These are phyloP conservation scores for Craterostigma plantagineum DNA, from an alignment of 257 asterid species.

Conservation along the genomic window DNA sequence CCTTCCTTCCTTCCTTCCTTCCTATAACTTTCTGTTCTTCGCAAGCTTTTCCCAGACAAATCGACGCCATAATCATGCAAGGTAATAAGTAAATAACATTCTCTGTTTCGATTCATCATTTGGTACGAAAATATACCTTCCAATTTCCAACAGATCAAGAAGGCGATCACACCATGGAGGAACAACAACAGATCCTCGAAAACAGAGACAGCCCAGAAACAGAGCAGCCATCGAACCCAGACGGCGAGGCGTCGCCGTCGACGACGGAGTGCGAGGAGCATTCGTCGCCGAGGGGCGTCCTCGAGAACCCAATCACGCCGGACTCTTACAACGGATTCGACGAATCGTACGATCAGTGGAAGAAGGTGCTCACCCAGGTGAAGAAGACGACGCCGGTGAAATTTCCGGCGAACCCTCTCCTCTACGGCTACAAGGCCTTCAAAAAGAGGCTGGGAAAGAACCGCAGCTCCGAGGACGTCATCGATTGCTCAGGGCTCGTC, in stretches of 20 bases:
- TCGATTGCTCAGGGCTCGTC: background rate
- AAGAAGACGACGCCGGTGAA: constrained; percentile 36
- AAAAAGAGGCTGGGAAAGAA: constrained; percentile 11
- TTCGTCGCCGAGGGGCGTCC: constrained; percentile 57
- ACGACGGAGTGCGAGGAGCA: constrained; percentile 13
- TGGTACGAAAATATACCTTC: no score
- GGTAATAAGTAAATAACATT: no score
- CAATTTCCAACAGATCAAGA: no score
- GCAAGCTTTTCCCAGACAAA: no score
- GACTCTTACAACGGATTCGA: constrained; percentile 18
- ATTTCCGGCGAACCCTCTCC: constrained; percentile 22
- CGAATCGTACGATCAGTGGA: constrained; percentile 32
- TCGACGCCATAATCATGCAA: no score
- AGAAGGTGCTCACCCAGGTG: constrained; percentile 36
- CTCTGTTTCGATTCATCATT: no score
- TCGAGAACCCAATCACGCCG: constrained; percentile 36
- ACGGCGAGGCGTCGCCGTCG: constrained; percentile 22
- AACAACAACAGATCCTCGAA: no score
- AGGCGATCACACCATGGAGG: no score
- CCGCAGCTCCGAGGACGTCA: background rate
- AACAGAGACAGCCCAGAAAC: no score
- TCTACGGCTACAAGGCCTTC: constrained; percentile 18
- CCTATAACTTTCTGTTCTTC: no score
- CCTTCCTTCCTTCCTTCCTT: no score
- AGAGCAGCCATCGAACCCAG: constrained; percentile 52